A percentile compares a stretch with the other conserved stretches of the same genome.
Conservation (phyloP, 768 basidiomycete genomes). For the Boletus reticuloceps region DNA sequence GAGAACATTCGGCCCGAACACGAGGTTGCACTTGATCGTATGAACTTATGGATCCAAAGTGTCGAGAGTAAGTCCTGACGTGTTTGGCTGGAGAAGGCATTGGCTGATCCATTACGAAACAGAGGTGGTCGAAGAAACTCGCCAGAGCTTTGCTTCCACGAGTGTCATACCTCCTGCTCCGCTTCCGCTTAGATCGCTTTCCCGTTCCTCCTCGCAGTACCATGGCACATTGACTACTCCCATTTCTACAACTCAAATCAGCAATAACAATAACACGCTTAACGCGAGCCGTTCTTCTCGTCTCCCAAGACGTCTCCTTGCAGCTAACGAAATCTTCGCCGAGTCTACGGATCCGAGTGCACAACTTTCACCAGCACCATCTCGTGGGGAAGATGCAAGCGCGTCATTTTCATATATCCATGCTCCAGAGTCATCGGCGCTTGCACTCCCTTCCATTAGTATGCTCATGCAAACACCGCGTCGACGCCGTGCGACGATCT, state of each 20-base stretch:
- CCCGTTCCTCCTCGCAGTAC: conserved; percentile 46
- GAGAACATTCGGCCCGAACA: conserved; percentile 33
- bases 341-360: conserved; percentile 24
- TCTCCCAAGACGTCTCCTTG: conserved; percentile 58
- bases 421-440: conserved; percentile 17
- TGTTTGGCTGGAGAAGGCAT: not conserved
- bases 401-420: conserved; percentile 23
- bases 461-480: conserved; percentile 33
- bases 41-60: conserved; percentile 80
- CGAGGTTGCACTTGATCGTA: conserved; percentile 50
- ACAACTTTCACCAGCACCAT: conserved; percentile 22
- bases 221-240: conserved; percentile 31
- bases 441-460: conserved; percentile 18
- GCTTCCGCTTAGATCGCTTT: conserved; percentile 58
- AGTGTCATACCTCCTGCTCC: conserved; percentile 52
- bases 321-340: conserved; percentile 70
- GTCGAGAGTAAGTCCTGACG: conserved; percentile 66
- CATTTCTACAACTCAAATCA: conserved; percentile 19
- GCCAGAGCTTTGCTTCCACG: conserved; percentile 65
- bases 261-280: conserved; percentile 1
- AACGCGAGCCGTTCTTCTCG: conserved; percentile 36
- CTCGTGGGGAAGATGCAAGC: conserved; percentile 13
- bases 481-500: conserved; percentile 61
- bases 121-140: conserved; percentile 83
- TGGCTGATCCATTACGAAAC: conserved; percentile 9